Base-by-base conservation (phyloP, 2,329 filamentous ascomycete genomes). In the Fusarium sp. region DNA sequence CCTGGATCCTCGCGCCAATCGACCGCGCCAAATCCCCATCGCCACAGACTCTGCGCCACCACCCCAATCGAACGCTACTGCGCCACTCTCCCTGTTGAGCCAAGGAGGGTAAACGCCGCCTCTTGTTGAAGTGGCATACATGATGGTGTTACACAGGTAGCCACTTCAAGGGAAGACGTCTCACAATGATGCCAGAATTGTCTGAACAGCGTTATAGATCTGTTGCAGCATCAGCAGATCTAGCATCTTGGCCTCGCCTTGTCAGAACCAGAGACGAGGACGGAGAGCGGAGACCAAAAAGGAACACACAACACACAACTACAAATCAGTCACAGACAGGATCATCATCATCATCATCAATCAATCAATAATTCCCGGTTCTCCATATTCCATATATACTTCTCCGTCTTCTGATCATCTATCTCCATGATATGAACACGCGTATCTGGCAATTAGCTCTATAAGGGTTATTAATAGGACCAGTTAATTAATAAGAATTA, bases 161-260 rank as follows among this genome's bases (percentile, higher is more conserved):
- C 46, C 46, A 50, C 46, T 28, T 50, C 28, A 36, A 50, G 46
- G 46, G 46, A 50, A 50, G 46, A 50, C 31, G 46, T 50, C 46
- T 36, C 28, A 50, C 16, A 15, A 34, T 50, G 12, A 50, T 50
- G 31, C 46, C 12, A 18, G 30, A 50, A 50, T 50, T 50, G 5
- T 50, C 28, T 31, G 46, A 50, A 34, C 15, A 50, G 46, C 44
- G 44, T 47, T 47, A 47, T 11, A 47, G 44, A 27, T 28, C 44
- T 47, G 18, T 47, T 47, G 23, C 18, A 47, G 18, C 16, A 28
- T 47, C n/a, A 47, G 44, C 18, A 47, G 44, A 28, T 47, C 44
- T 47, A 47, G 2, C 28, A 47, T 46, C 18, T 46, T 46, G 43
- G 43, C 43, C 18, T 46, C 16, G 10, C 43, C 43, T 46, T 18